phyloP scores from a whole-genome alignment of 352 stramenopile species.

The Halophytophthora polymorphica region DNA sequence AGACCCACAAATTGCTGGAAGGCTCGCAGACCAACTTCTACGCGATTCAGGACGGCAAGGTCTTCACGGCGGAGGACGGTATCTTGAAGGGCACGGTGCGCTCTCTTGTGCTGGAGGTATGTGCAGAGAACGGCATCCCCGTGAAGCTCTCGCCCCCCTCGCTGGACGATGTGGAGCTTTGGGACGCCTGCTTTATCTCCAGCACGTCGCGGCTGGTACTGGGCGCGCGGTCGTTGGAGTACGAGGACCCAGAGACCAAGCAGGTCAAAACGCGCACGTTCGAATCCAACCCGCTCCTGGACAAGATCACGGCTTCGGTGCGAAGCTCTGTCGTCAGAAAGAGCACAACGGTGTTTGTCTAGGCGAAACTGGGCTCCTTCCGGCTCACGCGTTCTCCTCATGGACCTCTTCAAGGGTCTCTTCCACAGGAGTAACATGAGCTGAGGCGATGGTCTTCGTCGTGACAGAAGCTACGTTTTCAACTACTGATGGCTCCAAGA shows the following conservation, averaged over 20 bases:
- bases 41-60: conserved; percentile 40
- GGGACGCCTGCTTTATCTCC: conserved; percentile 81
- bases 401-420: background rate
- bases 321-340: conserved; percentile 46
- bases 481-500: background rate
- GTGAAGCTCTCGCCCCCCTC: conserved; percentile 50
- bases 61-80: conserved; percentile 66
- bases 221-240: conserved; percentile 47
- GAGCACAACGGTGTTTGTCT: conserved; percentile 58
- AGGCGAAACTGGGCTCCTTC: background rate
- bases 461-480: conserved; percentile 7
- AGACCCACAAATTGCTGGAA: conserved; percentile 53
- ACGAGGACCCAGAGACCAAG: conserved; percentile 34
- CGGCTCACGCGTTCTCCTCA: background rate
- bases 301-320: conserved; percentile 43
- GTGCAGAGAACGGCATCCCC: conserved; percentile 42
- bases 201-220: conserved; percentile 82
- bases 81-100: conserved; percentile 81
- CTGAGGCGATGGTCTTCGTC: background rate
- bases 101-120: conserved; percentile 69
- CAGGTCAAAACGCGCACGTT: conserved; percentile 29
- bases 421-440: too few species aligned
- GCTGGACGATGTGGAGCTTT: conserved; percentile 52
- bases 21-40: conserved; percentile 88
- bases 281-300: conserved; percentile 32